These are phyloP conservation scores for Pachysandra terminalis DNA, from an alignment of 164 flowering plant genomes.

Conservation along the genomic window DNA sequence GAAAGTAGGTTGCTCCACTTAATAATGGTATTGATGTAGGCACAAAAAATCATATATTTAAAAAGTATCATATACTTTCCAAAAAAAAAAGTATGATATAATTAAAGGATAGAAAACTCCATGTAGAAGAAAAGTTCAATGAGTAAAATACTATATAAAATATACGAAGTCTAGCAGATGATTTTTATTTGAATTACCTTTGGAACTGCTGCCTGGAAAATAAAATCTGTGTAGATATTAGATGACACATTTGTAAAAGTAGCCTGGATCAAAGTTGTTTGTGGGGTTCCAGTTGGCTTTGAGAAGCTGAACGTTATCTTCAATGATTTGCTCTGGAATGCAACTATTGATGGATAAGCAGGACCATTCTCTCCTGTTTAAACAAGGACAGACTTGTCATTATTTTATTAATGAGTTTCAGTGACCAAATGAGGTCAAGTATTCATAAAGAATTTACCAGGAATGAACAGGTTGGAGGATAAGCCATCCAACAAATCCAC, in stretches of 20 bases:
- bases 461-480: conserved; percentile 33
- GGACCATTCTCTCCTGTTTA: conserved; percentile 53
- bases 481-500: conserved; percentile 85
- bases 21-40: too few relatives aligned
- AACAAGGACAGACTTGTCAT: conserved; percentile 4
- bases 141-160: background rate
- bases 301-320: conserved; percentile 74
- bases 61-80: too few relatives aligned
- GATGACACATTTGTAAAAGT: conserved; percentile 70
- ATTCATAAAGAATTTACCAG: background rate
- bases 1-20: too few relatives aligned
- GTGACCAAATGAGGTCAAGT: background rate
- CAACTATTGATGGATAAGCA: conserved; percentile 63
- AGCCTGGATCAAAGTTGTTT: conserved; percentile 67
- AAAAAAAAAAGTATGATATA: too few relatives aligned
- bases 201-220: conserved; percentile 99
- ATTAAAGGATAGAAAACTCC: too few relatives aligned
- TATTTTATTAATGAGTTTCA: background rate
- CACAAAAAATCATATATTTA: too few relatives aligned
- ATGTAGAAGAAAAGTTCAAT: too few relatives aligned
- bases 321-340: conserved; percentile 76
- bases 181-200: conserved; percentile 55
- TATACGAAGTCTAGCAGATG: background rate
- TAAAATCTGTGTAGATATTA: conserved; percentile 55
- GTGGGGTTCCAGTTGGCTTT: conserved; percentile 64